Conservation (phyloP, 2,329 filamentous ascomycete species). For the Blumeriella jaapii region DNA sequence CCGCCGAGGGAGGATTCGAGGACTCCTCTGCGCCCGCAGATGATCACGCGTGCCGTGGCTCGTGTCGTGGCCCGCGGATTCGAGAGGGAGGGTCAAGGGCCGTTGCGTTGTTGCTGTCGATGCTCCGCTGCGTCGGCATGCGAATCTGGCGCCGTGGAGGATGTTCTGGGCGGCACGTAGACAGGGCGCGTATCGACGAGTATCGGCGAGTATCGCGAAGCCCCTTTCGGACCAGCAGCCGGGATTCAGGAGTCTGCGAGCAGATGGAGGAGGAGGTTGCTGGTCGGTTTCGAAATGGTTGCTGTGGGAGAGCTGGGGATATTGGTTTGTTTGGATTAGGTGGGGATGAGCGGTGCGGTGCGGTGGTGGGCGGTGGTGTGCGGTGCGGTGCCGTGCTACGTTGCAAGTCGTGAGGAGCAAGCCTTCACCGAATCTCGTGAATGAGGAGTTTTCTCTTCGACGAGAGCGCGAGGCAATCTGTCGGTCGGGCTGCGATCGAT, state of each 20-base stretch:
- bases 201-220: slow-evolving; percentile 12
- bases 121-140: too few species aligned
- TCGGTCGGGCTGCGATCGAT: too few species aligned
- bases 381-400: too few species aligned
- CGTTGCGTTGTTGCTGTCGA: slow-evolving; percentile 8
- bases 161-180: too few species aligned
- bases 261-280: slow-evolving; percentile 6
- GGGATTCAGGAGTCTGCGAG: slow-evolving; percentile 2
- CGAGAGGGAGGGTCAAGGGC: not conserved
- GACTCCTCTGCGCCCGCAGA: slow-evolving; percentile 5
- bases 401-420: too few species aligned
- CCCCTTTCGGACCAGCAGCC: slow-evolving; percentile 5
- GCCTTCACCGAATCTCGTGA: too few species aligned
- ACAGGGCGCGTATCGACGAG: too few species aligned
- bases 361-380: too few species aligned
- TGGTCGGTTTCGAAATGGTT: slow-evolving; percentile 17
- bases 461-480: too few species aligned
- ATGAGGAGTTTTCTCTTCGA: too few species aligned
- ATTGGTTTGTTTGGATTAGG: slow-evolving; percentile 6
- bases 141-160: too few species aligned
- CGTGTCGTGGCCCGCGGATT: slow-evolving; percentile 5
- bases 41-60: slow-evolving; percentile 8
- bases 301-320: slow-evolving; percentile 13
- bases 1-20: slow-evolving; percentile 7
- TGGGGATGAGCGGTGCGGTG: not conserved